These are phyloP conservation scores for Cladophialophora psammophila DNA, from an alignment of 2,329 filamentous ascomycete species.

Conservation along the genomic window DNA sequence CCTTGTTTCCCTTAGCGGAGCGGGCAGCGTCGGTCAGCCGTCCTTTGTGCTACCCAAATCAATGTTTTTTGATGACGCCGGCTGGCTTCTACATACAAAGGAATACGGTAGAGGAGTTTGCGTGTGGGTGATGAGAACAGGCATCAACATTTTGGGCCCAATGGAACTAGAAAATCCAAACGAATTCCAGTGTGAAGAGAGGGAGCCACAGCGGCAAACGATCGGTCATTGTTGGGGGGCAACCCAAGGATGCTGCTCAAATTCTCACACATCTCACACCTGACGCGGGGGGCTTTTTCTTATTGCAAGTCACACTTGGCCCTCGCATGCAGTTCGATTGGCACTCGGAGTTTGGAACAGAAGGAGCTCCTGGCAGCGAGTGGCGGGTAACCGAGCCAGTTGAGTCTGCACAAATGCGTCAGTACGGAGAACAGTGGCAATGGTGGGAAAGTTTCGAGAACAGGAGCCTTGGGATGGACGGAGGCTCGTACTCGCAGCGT, in stretches of 20 bases:
- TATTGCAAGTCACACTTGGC: constrained; percentile 1
- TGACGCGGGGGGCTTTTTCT: neutral
- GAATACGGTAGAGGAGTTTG: neutral
- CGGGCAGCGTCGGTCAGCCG: neutral
- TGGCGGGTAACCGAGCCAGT: neutral
- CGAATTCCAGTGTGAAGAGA: neutral
- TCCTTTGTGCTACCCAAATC: neutral
- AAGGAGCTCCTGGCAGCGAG: neutral
- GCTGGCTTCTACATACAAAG: neutral
- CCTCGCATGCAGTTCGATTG: neutral
- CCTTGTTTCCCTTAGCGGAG: constrained; percentile 8
- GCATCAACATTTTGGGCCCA: constrained; percentile 4
- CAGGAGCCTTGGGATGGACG: neutral
- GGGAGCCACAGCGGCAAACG: constrained; percentile 19
- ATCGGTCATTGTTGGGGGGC: constrained; percentile 2
- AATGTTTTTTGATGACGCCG: constrained; percentile 1
- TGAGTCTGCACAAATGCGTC: neutral
- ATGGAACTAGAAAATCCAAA: neutral
- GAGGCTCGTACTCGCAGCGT: neutral
- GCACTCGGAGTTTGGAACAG: too few relatives aligned
- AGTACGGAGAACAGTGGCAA: neutral
- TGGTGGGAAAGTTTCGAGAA: neutral
- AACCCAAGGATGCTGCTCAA: constrained; percentile 1
- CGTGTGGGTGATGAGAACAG: constrained; percentile 11
- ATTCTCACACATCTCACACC: neutral